Evolutionary conservation across 352 stramenopile species (phyloP), one percentile per base, ranked within the genome.

Genomic region (Thalassiosira livingstoniorum): DNA sequence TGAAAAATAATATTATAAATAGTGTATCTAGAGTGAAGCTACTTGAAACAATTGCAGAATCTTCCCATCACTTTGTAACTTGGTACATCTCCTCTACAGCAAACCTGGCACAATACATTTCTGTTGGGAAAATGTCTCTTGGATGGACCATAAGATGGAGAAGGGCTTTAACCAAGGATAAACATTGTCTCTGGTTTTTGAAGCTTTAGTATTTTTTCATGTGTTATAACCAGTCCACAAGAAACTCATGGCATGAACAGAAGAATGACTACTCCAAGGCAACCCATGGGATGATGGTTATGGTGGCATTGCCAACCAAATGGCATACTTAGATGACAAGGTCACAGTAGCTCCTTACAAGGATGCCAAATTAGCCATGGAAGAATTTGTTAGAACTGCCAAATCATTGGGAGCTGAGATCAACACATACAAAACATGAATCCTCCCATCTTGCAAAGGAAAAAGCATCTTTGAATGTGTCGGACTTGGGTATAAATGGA

Each of bases 1-100:
- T 74, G 5, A 7, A 4, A 23, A 74, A 74, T n/a, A n/a, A n/a
- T 23, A 74, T 74, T 37, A 65, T 74, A 37, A 74, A 65, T 29
- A 32, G 11, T 29, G 15, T 63, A 18, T 74, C 65, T 18, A 34
- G 65, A 21, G 15, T 18, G 15, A 47, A 47, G 39, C 39, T 47
- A 7, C 39, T 47, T 7, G 39, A 47, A 47, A 47, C 15, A 7
- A 47, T 47, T 15, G 39, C 39, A 7, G 15, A 7, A 7, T 18
- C 7, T 47, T 47, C 39, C 39, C 39, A 18, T 7, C 7, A 7
- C 39, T 47, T 7, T 15, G 7, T 7, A 7, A 7, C 7, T 18
- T 47, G 7, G 39, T 15, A 18, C 7, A 7, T 47, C 7, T 47
- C 7, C 39, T 47, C 7, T 47, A 47, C 15, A 15, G 39, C 7